Base-by-base conservation (phyloP, 305 asterid species). In the Fraxinus paxiana region DNA sequence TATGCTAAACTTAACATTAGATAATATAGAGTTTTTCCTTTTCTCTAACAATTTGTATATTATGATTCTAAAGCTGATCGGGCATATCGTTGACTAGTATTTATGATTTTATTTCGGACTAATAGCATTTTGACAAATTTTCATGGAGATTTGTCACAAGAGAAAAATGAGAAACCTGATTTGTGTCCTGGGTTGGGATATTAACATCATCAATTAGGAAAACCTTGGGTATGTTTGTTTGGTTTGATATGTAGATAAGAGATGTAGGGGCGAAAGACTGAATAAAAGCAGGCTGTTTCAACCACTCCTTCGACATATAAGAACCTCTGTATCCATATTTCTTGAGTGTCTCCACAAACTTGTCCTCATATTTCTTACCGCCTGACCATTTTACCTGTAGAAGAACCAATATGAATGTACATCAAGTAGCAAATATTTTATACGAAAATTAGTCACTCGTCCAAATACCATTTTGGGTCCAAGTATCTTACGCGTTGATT, bases 201-300 rank as follows among this genome's bases (percentile, higher is more conserved):
- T 70, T 84, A 0, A 63, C 80, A 79, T 92, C 94, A 81, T 88
- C 97, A 77, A 92, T 96, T 13, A 96, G 87, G 77, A 94, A 87
- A 80, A 96, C 77, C 88, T 91, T 96, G 79, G 99, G 99, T 74
- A 96, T 89, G 79, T 94, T 90, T 0, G 98, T 96, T 48, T 59
- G 87, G 72, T 92, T 92, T 6, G 98, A 90, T 61, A 91, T 74
- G 81, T 96, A 90, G 67, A 88, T 86, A 63, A 96, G 95, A 51
- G 97, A 92, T 24, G 98, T 88, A 13, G 98, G 97, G 28, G 98
- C 99, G 85, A 96, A 96, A 9, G 99, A 96, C 88, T 96, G 98
- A 85, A 96, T 85, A 82, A 94, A 94, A 74, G 85, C 92, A 38
- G 99, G 99, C 71, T 86, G 89, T 86, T 91, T 92, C 85, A 92